Conservation (phyloP, 2,329 filamentous ascomycete species). For the Fusarium sp. region DNA sequence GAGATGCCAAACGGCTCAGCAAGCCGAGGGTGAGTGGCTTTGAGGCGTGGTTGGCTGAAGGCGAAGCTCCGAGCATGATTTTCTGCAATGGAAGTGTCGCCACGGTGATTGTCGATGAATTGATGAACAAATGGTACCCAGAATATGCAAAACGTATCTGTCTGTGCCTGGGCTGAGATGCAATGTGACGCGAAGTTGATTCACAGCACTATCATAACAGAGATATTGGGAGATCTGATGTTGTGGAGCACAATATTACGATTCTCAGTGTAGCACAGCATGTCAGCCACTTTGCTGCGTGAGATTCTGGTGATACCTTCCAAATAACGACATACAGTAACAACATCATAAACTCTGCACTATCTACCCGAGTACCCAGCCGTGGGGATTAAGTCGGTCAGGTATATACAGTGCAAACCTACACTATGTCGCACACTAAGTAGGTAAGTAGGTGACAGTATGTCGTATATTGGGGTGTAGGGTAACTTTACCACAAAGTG, state of each 20-base stretch:
- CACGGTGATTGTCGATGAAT: conserved; percentile 6
- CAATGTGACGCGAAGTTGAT: conserved; percentile 20
- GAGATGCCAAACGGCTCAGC: conserved; percentile 24
- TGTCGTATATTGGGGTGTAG: background rate
- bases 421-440: background rate
- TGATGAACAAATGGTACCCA: conserved; percentile 1
- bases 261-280: conserved; percentile 20
- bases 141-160: conserved; percentile 12
- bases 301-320: background rate
- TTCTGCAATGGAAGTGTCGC: conserved; percentile 2
- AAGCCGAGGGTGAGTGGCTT: conserved; percentile 31
- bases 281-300: conserved; percentile 1
- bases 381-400: background rate
- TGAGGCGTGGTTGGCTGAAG: conserved; percentile 31
- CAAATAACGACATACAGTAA: conserved; percentile 13
- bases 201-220: background rate
- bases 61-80: background rate
- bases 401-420: background rate
- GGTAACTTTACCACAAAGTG: conserved; percentile 8
- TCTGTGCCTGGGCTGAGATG: conserved; percentile 31
- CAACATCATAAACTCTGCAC: background rate
- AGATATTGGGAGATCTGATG: conserved; percentile 20
- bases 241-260: conserved; percentile 12
- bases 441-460: too few species aligned
- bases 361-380: background rate